Conservation (phyloP, 805 yeast genomes). For the Candida sithepensis region DNA sequence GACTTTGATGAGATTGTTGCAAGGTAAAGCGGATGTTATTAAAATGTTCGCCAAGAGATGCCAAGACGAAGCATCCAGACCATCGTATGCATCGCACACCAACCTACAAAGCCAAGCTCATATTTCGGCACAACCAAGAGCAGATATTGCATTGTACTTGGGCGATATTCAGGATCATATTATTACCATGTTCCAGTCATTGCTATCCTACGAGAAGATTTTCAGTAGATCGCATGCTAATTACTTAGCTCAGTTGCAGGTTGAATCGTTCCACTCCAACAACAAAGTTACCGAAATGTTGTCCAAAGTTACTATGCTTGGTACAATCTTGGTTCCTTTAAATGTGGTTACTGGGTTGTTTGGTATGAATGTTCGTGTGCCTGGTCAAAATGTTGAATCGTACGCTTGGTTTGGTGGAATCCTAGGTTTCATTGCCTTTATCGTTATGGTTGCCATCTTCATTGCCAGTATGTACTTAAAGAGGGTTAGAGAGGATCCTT, state of each 20-base stretch:
- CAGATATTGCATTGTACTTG: constrained; percentile 84
- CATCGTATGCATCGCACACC: constrained; percentile 13
- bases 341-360: constrained; percentile 87
- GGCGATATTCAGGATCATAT: constrained; percentile 98
- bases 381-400: constrained; percentile 50
- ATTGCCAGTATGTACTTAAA: constrained; percentile 26
- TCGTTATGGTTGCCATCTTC: constrained; percentile 20
- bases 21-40: constrained; percentile 95
- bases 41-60: constrained; percentile 95
- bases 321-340: constrained; percentile 87
- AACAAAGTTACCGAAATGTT: constrained; percentile 82
- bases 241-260: constrained; percentile 90
- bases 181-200: constrained; percentile 91
- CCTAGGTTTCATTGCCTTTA: constrained; percentile 27
- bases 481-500: constrained; percentile 15
- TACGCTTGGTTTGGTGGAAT: constrained; percentile 53
- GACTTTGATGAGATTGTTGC: constrained; percentile 83
- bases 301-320: constrained; percentile 84
- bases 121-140: constrained; percentile 62
- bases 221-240: constrained; percentile 89
- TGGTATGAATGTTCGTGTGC: constrained; percentile 92
- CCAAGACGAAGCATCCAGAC: constrained; percentile 56
- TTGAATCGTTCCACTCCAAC: constrained; percentile 83
- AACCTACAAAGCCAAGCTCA: constrained; percentile 9
- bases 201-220: constrained; percentile 87